Evolutionary conservation across 192 early-diverging fungal genomes (phyloP), one percentile per base, ranked within the genome.

Genomic region (Coemansia sp.): DNA sequence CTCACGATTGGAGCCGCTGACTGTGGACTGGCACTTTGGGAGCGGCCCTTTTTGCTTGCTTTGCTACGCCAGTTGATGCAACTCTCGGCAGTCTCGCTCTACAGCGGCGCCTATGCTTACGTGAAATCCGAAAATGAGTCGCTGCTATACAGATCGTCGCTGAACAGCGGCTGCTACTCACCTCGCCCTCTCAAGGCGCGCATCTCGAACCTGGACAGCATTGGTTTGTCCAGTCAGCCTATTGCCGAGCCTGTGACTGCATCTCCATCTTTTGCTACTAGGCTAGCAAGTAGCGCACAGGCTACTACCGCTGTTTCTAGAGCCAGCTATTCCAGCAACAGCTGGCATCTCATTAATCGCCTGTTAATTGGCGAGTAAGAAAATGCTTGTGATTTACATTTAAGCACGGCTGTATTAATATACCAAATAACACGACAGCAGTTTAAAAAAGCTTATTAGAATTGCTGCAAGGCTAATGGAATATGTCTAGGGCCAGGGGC

Each of bases 101-200:
- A 67, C 54, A 59, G 64, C 38, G 27, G 24, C 2, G 78, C 73
- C 14, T 76, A 72, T 27, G 58, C 59, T 7, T 75, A 67, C 60
- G 42, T 75, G 19, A 80, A 70, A 19, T n/a, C 49, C 0, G 35
- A 57, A 25, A 22, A 58, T 12, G 70, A 47, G 25, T 37, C 15
- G 7, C 24, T 27, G 7, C 24, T 27, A 1, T 61, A 46, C 36
- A 59, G 38, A n/a, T 2, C 25, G 4, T 15, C 24, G 7, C 36
- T 22, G 2, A 19, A 59, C 6, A 38, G 14, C 57, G n/a, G 66
- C 8, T 10, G 36, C 15, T 47, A 32, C 36, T 19, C 9, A 42
- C n/a, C 22, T 29, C 39, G 47, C 29, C 12, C 40, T 6, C 27
- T 54, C 40, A 58, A 42, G 14, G 60, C 56, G 25, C 64, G 42